phyloP scores from a whole-genome alignment of 345 rosid genomes.

The Rubroshorea leprosula region DNA sequence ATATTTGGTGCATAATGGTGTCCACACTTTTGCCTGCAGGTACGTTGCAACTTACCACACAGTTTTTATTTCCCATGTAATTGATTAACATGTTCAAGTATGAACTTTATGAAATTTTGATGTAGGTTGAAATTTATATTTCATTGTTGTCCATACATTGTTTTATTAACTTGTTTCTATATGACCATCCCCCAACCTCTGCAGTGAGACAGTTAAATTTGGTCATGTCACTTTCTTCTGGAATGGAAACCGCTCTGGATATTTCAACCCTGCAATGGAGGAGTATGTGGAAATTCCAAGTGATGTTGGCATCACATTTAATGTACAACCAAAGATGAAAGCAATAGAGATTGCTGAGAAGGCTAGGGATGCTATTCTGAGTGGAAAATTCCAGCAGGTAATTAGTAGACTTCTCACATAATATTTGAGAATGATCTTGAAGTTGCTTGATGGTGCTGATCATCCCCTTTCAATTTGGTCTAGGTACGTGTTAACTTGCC shows the following conservation, averaged over 20 bases:
- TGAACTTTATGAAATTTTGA: too few relatives aligned
- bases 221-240: constrained; percentile 98
- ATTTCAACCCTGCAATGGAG: constrained; percentile 65
- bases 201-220: constrained; percentile 94
- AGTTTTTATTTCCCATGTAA: background rate
- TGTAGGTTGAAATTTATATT: background rate
- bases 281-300: constrained; percentile 96
- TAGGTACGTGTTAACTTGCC: constrained; percentile 90
- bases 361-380: constrained; percentile 82
- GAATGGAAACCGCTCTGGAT: constrained; percentile 98
- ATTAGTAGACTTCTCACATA: constrained; percentile 9
- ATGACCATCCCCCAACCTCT: background rate
- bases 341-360: constrained; percentile 82
- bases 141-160: background rate
- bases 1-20: constrained; percentile 76
- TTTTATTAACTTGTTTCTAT: background rate
- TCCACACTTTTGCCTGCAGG: constrained; percentile 96
- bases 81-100: background rate
- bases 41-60: constrained; percentile 22
- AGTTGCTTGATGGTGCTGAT: background rate
- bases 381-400: constrained; percentile 85
- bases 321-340: constrained; percentile 88
- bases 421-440: background rate
- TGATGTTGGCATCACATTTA: constrained; percentile 87
- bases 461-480: constrained; percentile 3